These are phyloP conservation scores for Canavalia gladiata DNA, from an alignment of 306 rosid species.

Conservation along the genomic window DNA sequence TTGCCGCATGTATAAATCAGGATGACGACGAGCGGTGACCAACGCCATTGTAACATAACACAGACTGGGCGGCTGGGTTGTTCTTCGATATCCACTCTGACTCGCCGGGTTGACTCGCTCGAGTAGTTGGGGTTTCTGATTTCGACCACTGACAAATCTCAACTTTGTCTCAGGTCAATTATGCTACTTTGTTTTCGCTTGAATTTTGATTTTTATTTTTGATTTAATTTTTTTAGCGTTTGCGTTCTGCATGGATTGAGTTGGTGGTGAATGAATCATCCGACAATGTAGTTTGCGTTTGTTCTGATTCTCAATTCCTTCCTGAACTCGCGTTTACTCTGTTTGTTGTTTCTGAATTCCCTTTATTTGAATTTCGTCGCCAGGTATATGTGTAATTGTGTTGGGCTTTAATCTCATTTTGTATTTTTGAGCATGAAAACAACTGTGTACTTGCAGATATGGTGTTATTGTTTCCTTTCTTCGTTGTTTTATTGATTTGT, in stretches of 20 bases:
- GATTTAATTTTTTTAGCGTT: neutral
- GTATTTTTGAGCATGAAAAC: neutral
- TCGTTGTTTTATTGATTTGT: too few relatives aligned
- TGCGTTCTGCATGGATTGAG: neutral
- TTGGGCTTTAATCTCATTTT: constrained; percentile 25
- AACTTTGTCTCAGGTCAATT: constrained; percentile 39
- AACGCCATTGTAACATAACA: constrained; percentile 49
- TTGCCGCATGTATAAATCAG: constrained; percentile 46
- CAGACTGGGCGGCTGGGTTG: constrained; percentile 47
- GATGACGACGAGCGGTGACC: constrained; percentile 42
- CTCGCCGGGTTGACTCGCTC: constrained; percentile 51
- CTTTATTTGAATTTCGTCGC: constrained; percentile 14
- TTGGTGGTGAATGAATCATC: constrained; percentile 30
- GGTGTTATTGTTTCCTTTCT: constrained; percentile 1
- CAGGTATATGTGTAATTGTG: constrained; percentile 28
- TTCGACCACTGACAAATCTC: constrained; percentile 17
- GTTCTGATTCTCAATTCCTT: constrained; percentile 1
- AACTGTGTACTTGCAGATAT: constrained; percentile 37
- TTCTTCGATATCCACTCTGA: constrained; percentile 33
- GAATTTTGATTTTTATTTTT: neutral
- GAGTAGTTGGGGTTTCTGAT: constrained; percentile 43
- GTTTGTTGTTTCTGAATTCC: neutral
- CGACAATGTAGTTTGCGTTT: constrained; percentile 33
- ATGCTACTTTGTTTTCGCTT: neutral
- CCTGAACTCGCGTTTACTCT: constrained; percentile 22